Base-by-base conservation (phyloP, 169 alveolate species). In the Plasmodium coatneyi region DNA sequence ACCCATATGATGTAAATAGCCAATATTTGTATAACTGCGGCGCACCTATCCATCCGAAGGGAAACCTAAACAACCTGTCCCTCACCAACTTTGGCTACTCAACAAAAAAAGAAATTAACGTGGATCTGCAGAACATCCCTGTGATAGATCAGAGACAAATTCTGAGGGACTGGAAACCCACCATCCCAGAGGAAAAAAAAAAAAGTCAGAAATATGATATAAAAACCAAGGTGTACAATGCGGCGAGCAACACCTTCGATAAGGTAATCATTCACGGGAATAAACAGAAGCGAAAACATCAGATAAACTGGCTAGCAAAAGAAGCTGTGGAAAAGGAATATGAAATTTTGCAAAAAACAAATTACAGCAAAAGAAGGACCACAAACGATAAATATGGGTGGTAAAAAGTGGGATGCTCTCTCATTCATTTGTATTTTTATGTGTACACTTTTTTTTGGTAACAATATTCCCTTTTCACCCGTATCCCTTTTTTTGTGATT, bases 321-420 rank as follows among this genome's bases (percentile, higher is more conserved):
- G 98, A 97, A 46, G 98, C 98, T 14, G 97, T 96, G 80, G 98
- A 97, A 71, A 92, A 94, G 74, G 98, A 97, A 81, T 92, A 95
- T 71, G 98, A 96, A 82, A 90, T 97, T 80, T 92, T 96, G 90
- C 98, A 97, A 84, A 82, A 93, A 32, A 95, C 96, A 1, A 96
- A 97, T 43, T 96, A 96, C 83, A 95, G 87, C 79, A 90, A 98
- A 49, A 96, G 97, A 54, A 93, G 96, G 70, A 96, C 97, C 71
- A 95, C 98, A 6, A 95, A 91, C 41, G 97, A 96, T 96, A 97
- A 97, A 74, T 97, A 97, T 72, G 98, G 98, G n/a, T 96, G 98
- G 98, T 96, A 89, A 89, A 49, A 3, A 49, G 70, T 49, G 39
- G 19, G 84, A 74, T 32, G 82, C 30, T 39, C 19, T 74, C 22